Evolutionary conservation across 2,329 filamentous ascomycete genomes (phyloP), one percentile per base, ranked within the genome.

Genomic region (Shiraia bambusicola): DNA sequence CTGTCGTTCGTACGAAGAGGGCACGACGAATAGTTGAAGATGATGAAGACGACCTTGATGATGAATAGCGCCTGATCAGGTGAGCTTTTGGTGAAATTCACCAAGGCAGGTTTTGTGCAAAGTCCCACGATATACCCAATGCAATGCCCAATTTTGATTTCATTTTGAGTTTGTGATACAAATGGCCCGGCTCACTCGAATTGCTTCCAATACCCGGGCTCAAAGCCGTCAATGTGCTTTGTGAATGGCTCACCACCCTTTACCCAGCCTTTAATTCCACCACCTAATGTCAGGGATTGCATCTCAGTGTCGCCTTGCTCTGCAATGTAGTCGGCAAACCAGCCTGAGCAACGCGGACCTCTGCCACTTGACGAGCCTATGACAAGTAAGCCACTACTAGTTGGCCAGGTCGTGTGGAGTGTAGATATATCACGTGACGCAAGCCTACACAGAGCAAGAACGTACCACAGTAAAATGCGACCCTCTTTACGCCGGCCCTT

Each of bases 401-500:
- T 10, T 32, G 25, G 19, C 26, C 12, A 28, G 14, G 9, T 19
- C 16, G 29, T 16, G 22, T 30, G 19, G 19, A 15, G 6, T 40
- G 17, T 36, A 22, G 4, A 8, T 22, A 22, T 4, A 22, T 22
- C 19, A 22, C 19, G 19, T 22, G 8, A 22, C n/a, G n/a, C n/a
- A n/a, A n/a, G n/a, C n/a, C 9, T 11, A 15, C 16, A 29, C 8
- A 13, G 7, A 34, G 22, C 17, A 10, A 14, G 24, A 13, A 66
- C 54, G 56, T 61, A 59, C 70, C 71, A 51, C 73, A 75, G 17
- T 73, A 74, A 50, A 76, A 75, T 4, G 73, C 71, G 1, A 76
- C 71, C 55, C 67, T 66, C 40, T 69, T 70, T 12, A 75, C 64
- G 27, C 71, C 71, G 6, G 71, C 67, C 36, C 73, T 64, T 47